These are phyloP conservation scores for Penicillium brasilianum DNA, from an alignment of 2,329 filamentous ascomycete species.

Conservation along the genomic window DNA sequence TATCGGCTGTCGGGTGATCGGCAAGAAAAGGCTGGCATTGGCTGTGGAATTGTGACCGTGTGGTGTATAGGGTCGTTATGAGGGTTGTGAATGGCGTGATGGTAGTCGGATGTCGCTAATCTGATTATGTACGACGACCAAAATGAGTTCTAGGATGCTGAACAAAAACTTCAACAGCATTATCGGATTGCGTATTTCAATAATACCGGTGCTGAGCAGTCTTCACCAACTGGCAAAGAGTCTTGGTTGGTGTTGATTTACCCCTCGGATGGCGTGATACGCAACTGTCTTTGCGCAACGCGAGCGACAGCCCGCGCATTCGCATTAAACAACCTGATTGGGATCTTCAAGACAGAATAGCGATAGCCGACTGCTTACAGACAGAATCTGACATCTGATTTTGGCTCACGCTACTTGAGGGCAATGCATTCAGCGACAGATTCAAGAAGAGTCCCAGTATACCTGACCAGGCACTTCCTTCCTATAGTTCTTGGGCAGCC, in stretches of 20 bases:
- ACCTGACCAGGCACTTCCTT: not conserved
- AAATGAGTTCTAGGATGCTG: not conserved
- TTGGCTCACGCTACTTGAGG: not conserved
- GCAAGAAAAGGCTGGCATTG: conserved; percentile 3
- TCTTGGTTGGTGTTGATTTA: not conserved
- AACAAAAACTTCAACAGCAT: not conserved
- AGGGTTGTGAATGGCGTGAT: conserved; percentile 24
- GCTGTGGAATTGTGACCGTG: conserved; percentile 7
- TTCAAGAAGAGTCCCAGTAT: not conserved
- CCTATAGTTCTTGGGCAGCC: not conserved
- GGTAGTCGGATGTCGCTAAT: not conserved
- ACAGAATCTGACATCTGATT: too few species aligned
- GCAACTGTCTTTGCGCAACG: conserved; percentile 12
- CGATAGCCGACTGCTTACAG: not conserved
- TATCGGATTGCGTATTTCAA: not conserved
- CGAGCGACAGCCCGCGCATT: not conserved
- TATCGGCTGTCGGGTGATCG: conserved; percentile 10
- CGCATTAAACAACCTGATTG: not conserved
- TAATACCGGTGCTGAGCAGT: not conserved
- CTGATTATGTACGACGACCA: conserved; percentile 1
- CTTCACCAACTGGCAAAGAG: too few species aligned
- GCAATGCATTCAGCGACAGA: too few species aligned
- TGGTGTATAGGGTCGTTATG: conserved; percentile 12
- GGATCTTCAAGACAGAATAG: not conserved
- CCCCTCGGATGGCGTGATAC: conserved; percentile 26